These are phyloP conservation scores for Breynia disticha DNA, from an alignment of 441 rosid genomes.

Conservation along the genomic window DNA sequence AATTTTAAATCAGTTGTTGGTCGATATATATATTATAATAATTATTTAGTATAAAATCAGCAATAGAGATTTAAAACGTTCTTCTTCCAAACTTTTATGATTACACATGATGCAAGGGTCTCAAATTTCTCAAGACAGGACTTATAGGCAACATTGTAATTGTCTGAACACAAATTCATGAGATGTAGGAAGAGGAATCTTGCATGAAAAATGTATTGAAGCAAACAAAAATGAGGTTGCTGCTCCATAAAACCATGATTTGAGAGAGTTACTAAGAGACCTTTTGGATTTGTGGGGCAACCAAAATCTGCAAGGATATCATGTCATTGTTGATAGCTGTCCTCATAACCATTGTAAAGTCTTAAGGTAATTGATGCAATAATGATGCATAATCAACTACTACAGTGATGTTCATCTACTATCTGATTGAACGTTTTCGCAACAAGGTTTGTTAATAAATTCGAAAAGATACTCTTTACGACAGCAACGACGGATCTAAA, in stretches of 20 bases:
- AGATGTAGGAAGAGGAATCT: background rate
- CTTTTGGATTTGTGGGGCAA: constrained; percentile 1
- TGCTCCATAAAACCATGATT: too few relatives aligned
- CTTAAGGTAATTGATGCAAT: too few relatives aligned
- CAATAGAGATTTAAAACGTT: background rate
- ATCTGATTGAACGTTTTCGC: too few relatives aligned
- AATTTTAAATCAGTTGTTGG: too few relatives aligned
- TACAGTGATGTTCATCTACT: too few relatives aligned
- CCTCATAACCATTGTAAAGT: background rate
- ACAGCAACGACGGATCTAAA: too few relatives aligned
- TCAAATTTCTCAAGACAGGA: too few relatives aligned
- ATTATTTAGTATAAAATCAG: too few relatives aligned
- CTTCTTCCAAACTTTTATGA: background rate
- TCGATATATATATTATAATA: too few relatives aligned
- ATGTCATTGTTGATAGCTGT: constrained; percentile 1
- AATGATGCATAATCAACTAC: too few relatives aligned
- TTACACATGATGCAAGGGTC: background rate
- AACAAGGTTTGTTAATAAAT: too few relatives aligned
- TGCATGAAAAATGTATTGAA: background rate
- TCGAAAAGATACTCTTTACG: too few relatives aligned
- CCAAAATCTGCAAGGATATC: constrained; percentile 11
- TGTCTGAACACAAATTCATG: background rate
- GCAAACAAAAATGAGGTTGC: background rate
- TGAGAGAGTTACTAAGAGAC: background rate
- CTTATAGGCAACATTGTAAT: background rate